Percentiles rank a stretch among this genome's conserved stretches.
These are phyloP conservation scores for Argentina anserina DNA, from an alignment of 306 rosid species.

Conservation along the genomic window DNA sequence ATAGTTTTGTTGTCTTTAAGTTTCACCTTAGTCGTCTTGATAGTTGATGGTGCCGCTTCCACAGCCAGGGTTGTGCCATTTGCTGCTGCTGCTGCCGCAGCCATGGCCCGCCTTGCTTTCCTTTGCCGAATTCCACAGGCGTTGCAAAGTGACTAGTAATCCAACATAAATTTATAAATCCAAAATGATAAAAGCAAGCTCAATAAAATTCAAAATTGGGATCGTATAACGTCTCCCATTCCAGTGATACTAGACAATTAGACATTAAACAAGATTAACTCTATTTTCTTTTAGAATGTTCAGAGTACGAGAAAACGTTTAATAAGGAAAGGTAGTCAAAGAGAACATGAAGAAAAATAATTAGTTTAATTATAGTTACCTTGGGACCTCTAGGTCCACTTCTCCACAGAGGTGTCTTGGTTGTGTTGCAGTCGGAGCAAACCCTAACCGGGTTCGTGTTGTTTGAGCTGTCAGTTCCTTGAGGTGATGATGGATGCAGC, in stretches of 20 bases:
- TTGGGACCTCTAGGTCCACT: conserved; percentile 98
- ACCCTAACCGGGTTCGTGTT: conserved; percentile 54
- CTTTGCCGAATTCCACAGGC: conserved; percentile 97
- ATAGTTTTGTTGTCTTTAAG: conserved; percentile 34
- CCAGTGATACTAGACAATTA: neutral
- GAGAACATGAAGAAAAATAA: neutral
- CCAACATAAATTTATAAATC: neutral
- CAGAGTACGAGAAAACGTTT: neutral
- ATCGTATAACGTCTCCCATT: neutral
- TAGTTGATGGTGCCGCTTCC: conserved; percentile 25
- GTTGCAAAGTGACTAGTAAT: conserved; percentile 77
- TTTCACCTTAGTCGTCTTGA: conserved; percentile 26
- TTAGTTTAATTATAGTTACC: conserved; percentile 40
- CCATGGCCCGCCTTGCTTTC: conserved; percentile 90
- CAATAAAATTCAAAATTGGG: neutral
- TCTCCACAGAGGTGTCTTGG: conserved; percentile 98
- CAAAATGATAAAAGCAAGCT: neutral
- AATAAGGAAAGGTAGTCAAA: neutral
- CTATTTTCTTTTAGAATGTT: neutral
- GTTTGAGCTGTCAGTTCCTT: conserved; percentile 33
- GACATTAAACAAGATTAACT: neutral
- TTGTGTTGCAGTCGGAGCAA: conserved; percentile 89
- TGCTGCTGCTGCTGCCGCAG: conserved; percentile 51
- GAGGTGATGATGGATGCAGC: conserved; percentile 26
- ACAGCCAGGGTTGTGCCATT: conserved; percentile 35